Evolutionary conservation across 495 filamentous ascomycete genomes (phyloP), one percentile per base, ranked within the genome.

Genomic region (Podospora fimiseda): DNA sequence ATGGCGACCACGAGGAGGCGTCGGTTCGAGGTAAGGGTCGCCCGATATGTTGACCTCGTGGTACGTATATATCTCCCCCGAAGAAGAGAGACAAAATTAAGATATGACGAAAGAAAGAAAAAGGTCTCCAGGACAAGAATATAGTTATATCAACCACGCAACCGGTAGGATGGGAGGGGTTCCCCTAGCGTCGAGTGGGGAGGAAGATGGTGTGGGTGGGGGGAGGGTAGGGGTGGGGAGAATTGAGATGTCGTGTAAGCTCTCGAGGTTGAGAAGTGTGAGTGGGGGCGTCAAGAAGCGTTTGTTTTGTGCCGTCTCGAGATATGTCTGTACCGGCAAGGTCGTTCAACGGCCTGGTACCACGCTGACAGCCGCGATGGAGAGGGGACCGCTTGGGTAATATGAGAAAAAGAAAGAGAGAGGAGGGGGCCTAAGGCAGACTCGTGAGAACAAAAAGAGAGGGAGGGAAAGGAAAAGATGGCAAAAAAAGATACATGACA

Each of bases 41-140:
- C 27, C 27, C 27, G 27, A 33, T 33, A 33, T 33, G 5, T 6
- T 33, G 27, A 11, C 27, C 27, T 33, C 27, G 27, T 33, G 27
- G 27, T 33, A 38, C 47, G 22, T 22, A 37, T 33, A 43, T n/a
- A n/a, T n/a, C n/a, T n/a, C n/a, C n/a, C n/a, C n/a, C n/a, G 40
- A 49, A 52, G 8, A 55, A 43, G 30, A 55, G 48, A 58, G 46
- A 51, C 48, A 33, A 39, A 9, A 49, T 52, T 50, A 41, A 51
- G 19, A 50, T 18, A 50, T n/a, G 16, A 41, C 11, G 40, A 47
- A 37, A 49, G 23, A 39, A 24, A 47, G 30, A 24, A 36, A 50
- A 51, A 24, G 53, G 61, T 60, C 60, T 60, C 62, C 58, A 41
- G 63, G 65, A 68, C 58, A 52, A 22, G 44, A 27, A 20, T 43